Base-by-base conservation (phyloP, 352 stramenopile genomes). In the Phytophthora constricta region DNA sequence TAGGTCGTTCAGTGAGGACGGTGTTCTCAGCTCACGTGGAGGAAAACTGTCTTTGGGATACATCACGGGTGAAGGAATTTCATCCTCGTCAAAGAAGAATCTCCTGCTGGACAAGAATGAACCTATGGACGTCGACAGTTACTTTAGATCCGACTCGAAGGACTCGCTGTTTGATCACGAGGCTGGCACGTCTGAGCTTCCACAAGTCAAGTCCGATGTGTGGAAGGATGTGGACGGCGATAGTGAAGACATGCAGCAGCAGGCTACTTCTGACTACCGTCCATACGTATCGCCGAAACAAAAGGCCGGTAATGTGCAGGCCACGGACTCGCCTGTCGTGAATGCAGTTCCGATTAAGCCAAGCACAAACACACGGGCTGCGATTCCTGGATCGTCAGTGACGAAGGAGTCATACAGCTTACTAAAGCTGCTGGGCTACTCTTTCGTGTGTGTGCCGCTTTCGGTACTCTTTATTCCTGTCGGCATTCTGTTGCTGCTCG, bases 401-500 rank as follows among this genome's bases (percentile, higher is more conserved):
- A 34, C 42, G 17, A 66, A 65, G 16, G 73, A 81, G 60, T n/a
- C 60, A 22, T 80, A 90, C 68, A 90, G 80, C 45, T 68, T 89
- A 41, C 43, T 68, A n/a, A 87, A 88, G 74, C 72, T 94, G 14
- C 68, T 91, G 41, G 54, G 64, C 20, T 92, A 92, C 64, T 79
- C 80, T n/a, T 54, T 89, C 23, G 61, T 72, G 31, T 89, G 80
- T 48, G 72, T 90, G 22, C 79, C 78, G 42, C 62, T 92, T 10
- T 82, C 77, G 23, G 43, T 91, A 14, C 53, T 91, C 16, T 86
- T 87, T 23, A 57, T 96, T 14, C 83, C 80, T 5, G 49, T 94
- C 8, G 72, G 76, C 2, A 42, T 92, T 22, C 10, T 92, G 8
- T 55, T 88, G 22, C 63, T 93, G 20, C 58, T 94, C 7, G 61